phyloP scores from a whole-genome alignment of 495 filamentous ascomycete genomes.

The Platismatia glauca region DNA sequence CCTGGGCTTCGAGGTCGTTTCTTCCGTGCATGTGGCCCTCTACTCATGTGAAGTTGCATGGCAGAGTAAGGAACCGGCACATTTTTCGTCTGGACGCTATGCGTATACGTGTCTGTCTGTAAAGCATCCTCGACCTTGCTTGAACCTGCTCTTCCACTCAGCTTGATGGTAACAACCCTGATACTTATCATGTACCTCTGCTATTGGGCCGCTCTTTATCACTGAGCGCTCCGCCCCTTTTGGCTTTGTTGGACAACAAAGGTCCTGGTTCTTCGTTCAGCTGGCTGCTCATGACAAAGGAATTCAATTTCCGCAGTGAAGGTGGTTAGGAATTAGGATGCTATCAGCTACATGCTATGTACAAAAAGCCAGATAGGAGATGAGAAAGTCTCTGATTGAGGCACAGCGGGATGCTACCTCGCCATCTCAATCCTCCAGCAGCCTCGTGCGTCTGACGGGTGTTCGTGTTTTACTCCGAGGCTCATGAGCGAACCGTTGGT shows the following conservation, averaged over 20 bases:
- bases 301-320: neutral
- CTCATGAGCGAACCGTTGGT: no score
- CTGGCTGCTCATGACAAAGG: constrained; percentile 5
- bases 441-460: neutral
- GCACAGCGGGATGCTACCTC: neutral
- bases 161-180: neutral
- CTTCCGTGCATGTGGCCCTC: constrained; percentile 9
- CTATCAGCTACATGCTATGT: constrained; percentile 7
- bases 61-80: constrained; percentile 14
- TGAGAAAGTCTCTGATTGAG: neutral
- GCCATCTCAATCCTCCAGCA: neutral
- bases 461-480: no score
- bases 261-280: neutral
- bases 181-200: neutral
- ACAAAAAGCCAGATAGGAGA: neutral
- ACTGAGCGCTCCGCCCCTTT: neutral
- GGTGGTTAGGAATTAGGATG: neutral
- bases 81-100: neutral
- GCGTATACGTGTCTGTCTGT: constrained; percentile 2
- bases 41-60: constrained; percentile 14
- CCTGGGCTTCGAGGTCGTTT: constrained; percentile 27
- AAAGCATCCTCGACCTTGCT: neutral
- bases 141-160: neutral
- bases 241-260: neutral
- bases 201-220: neutral